Base-by-base conservation (phyloP, 2,329 filamentous ascomycete species). In the Xylariaceae sp. region DNA sequence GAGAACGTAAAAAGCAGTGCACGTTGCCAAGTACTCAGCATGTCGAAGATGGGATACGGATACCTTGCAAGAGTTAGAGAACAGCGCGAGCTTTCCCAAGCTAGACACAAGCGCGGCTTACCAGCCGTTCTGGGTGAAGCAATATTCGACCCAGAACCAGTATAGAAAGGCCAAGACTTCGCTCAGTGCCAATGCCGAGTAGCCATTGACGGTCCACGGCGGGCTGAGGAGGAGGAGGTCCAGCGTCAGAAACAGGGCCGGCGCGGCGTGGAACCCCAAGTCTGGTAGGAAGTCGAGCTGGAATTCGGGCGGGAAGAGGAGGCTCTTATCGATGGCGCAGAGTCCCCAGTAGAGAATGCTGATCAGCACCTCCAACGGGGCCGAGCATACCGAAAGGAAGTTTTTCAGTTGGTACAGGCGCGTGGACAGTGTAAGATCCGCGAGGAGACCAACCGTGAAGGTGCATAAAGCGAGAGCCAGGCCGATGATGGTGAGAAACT, bases 31-130 rank as follows among this genome's bases (percentile, higher is more conserved):
- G 85, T 89, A 48, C 79, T 81, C 42, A 96, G 75, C 44, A 89
- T 70, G 7, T 79, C 86, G 61, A 97, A 93, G 21, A 96, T 81
- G 1, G 93, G 92, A 72, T 97, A 96, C 0, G 92, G 91, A 65
- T 96, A 96, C 79, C 87, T 89, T 50, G 40, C 9, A 21, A 29
- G 40, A 12, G 55, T 60, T 50, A 57, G 54, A 21, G 40, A 47
- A 20, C 12, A 16, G 41, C 23, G 44, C 44, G 43, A 45, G 12
- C 19, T 48, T 56, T 40, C n/a, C 32, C 20, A 23, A 23, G 23
- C 40, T 19, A 50, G 37, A 37, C 23, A 48, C 47, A 26, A 48
- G 32, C 74, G 46, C 29, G 41, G 20, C 82, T 70, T 69, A 86
- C 84, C 79, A 83, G 67, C 87, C 84, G 65, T 91, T 91, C 56